Conservation (phyloP, 768 basidiomycete species). For the Naematelia encephala region DNA sequence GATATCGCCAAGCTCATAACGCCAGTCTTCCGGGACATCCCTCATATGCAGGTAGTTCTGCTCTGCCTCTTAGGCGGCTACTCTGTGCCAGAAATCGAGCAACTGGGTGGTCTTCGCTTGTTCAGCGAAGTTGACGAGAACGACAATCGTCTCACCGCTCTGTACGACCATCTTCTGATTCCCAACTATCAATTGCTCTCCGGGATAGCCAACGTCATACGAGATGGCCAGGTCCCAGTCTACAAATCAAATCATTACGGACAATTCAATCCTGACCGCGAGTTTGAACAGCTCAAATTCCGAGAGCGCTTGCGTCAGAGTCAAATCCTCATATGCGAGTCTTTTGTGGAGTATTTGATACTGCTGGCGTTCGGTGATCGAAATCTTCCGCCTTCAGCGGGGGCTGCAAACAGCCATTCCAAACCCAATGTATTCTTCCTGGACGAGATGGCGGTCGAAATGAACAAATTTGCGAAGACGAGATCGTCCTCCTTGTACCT, state of each 20-base stretch:
- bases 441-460: conserved; percentile 13
- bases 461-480: conserved; percentile 3
- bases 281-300: not conserved
- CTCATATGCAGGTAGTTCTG: not conserved
- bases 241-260: conserved; percentile 11
- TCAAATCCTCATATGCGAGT: conserved; percentile 10
- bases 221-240: conserved; percentile 5
- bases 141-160: not conserved
- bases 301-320: conserved; percentile 9
- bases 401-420: not conserved
- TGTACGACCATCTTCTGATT: conserved; percentile 14
- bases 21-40: not conserved
- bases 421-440: conserved; percentile 12
- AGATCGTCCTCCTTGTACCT: conserved; percentile 4
- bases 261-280: not conserved
- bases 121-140: not conserved
- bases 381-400: not conserved
- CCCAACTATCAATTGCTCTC: conserved; percentile 6
- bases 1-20: not conserved
- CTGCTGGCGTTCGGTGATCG: not conserved
- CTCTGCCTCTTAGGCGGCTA: not conserved
- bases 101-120: not conserved
- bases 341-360: conserved; percentile 11
- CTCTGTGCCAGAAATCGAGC: too few species aligned
- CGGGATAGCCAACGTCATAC: conserved; percentile 4